Percentiles rank a stretch among this genome's conserved stretches.
Evolutionary conservation across 208 protist species (phyloP).

Genomic region (Leishmania tarentolae): DNA sequence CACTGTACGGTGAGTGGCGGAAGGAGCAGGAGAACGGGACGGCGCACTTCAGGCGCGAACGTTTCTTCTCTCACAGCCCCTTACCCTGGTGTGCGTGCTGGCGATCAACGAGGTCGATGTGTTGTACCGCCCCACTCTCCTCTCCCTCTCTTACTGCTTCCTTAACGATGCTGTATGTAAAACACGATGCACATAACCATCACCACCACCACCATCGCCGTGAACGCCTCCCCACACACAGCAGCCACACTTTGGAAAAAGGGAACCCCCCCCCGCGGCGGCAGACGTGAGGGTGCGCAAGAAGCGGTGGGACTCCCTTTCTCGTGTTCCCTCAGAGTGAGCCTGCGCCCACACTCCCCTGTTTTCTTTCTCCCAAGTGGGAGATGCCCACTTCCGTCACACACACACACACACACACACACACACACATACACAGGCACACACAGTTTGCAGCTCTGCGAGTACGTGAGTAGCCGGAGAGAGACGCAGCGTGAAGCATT

Average conservation of each 20-base stretch:
- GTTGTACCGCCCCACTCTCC: neutral
- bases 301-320: no score
- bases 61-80: neutral
- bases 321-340: no score
- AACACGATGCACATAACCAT: no score
- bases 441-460: neutral
- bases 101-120: neutral
- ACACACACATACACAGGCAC: neutral
- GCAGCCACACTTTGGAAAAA: no score
- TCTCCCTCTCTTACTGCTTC: neutral
- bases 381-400: neutral
- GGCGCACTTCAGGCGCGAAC: neutral
- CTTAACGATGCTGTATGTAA: neutral
- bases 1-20: neutral
- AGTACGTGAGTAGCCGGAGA: neutral
- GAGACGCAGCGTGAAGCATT: neutral
- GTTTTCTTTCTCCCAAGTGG: neutral
- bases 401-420: conserved; percentile 1
- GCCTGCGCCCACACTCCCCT: neutral
- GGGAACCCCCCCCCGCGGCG: no score
- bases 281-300: no score
- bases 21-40: neutral
- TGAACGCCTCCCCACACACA: no score
- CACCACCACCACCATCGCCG: no score
- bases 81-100: neutral